Conservation (phyloP, 768 basidiomycete species). For the Tylopilus plumbeoviolaceoides region DNA sequence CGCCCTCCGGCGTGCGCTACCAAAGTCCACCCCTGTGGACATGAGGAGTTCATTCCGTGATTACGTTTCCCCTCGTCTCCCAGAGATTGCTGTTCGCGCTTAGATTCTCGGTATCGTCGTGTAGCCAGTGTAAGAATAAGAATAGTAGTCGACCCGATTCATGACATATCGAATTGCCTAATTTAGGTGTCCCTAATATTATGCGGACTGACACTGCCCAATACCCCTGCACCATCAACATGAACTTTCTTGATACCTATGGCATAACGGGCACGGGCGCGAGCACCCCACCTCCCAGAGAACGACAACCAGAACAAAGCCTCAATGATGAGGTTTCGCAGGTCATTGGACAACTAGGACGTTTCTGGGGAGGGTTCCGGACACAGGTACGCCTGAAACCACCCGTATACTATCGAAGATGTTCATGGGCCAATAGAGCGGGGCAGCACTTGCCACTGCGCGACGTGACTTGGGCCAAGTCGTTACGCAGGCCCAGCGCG, state of each 20-base stretch:
- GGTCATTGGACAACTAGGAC: conserved; percentile 80
- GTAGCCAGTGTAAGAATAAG: conserved; percentile 15
- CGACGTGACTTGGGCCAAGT: conserved; percentile 69
- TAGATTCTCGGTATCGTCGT: conserved; percentile 4
- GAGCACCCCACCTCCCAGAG: conserved; percentile 41
- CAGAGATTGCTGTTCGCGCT: conserved; percentile 29
- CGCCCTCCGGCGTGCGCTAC: conserved; percentile 42
- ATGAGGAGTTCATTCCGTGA: conserved; percentile 16
- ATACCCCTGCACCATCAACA: conserved; percentile 24
- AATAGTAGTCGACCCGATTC: background rate
- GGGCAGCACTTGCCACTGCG: conserved; percentile 61
- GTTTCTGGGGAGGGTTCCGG: conserved; percentile 89
- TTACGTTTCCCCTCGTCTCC: conserved; percentile 18
- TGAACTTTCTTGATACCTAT: conserved; percentile 76
- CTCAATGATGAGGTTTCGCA: conserved; percentile 87
- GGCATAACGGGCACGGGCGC: conserved; percentile 46
- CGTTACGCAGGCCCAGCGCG: conserved; percentile 77
- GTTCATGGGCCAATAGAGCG: conserved; percentile 46
- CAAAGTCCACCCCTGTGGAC: conserved; percentile 14
- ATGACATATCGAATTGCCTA: conserved; percentile 5
- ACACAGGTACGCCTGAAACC: conserved; percentile 62
- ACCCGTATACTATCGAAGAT: background rate
- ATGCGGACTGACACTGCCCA: background rate
- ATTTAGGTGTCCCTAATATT: conserved; percentile 4
- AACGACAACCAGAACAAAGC: conserved; percentile 44